Evolutionary conservation across 768 basidiomycete species (phyloP), one percentile per base, ranked within the genome.

Genomic region (Termitomyces sp.): DNA sequence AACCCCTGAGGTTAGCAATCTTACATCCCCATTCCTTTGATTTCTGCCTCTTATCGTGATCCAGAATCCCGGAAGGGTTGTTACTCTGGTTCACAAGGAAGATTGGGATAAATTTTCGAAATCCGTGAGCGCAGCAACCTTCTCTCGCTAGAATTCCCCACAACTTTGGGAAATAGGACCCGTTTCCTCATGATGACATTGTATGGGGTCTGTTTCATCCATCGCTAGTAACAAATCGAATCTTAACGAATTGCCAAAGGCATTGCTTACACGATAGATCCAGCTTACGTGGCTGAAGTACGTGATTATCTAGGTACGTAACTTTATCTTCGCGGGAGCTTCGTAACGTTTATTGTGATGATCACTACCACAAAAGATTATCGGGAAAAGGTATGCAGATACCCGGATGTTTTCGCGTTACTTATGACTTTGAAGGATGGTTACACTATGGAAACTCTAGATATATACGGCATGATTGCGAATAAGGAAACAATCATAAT

Each of bases 261-360:
- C 3, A 72, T 94, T 5, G 91, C 90, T 1, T 94, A 91, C 69
- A 88, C 89, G 11, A 94, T 98, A 66, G 91, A 96, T 59, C 86
- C 89, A 0, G 75, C 67, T 11, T 84, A 86, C 57, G 86, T 83
- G 49, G 71, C 80, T 0, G 89, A 94, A 69, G 93, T 94, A 7
- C 79, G 86, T 47, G 87, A 85, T 43, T 91, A 95, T 67, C 69
- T 97, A 68, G 94, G 94, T 92, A 61, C 56, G 74, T 50, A 27
- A 25, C 27, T 38, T 18, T 50, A 15, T 13, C 27, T 29, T 29
- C 40, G 29, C 35, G 18, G 6, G 18, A 32, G 38, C 18, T 12
- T 10, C 10, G 52, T 31, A 29, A 44, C 33, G n/a, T 43, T 20
- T 47, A 35, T 2, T 33, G 38, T 42, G 16, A n/a, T 43, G 20